Evolutionary conservation across 192 early-diverging fungal species (phyloP), one percentile per base, ranked within the genome.

Genomic region (Piromyces sp.): DNA sequence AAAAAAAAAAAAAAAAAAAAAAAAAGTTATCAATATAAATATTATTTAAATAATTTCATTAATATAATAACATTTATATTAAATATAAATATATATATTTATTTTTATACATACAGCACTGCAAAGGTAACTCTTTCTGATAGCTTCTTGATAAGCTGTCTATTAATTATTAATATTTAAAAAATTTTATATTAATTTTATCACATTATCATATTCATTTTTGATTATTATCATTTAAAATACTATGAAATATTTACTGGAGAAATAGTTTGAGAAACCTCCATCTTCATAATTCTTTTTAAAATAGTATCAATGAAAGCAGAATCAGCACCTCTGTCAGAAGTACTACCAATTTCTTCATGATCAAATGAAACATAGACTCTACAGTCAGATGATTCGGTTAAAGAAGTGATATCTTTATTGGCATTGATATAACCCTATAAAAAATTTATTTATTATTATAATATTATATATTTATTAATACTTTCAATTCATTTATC

Each of bases 291-390:
- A 84, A 95, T 86, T 51, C 95, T 89, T 79, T 91, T 88, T 79
- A 96, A 84, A 28, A 93, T 91, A 19, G 89, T 84, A 78, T 92
- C 94, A 28, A 96, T 88, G 82, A 98, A 87, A 82, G 95, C 93
- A 16, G 95, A 97, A 85, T 94, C 94, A 19, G 98, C 98, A 80
- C 98, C 98, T 83, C 97, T 94, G 11, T 96, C 97, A 58, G 95
- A 94, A 17, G 86, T 88, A 30, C 94, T 95, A 30, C 98, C 98
- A 37, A 99, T 91, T 83, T 99, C 98, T 86, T 99, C 98, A 87
- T 99, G 98, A 86, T 99, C 98, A 84, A 99, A 99, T 42, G 98
- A 89, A 30, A 94, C 90, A 40, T 96, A 90, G 51, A 99, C 86
- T 79, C 97, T 93, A 83, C 97, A 92, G 80, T 93, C 90, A 80